These are phyloP conservation scores for Boletus rubroflammeus DNA, from an alignment of 768 basidiomycete genomes.

Conservation along the genomic window DNA sequence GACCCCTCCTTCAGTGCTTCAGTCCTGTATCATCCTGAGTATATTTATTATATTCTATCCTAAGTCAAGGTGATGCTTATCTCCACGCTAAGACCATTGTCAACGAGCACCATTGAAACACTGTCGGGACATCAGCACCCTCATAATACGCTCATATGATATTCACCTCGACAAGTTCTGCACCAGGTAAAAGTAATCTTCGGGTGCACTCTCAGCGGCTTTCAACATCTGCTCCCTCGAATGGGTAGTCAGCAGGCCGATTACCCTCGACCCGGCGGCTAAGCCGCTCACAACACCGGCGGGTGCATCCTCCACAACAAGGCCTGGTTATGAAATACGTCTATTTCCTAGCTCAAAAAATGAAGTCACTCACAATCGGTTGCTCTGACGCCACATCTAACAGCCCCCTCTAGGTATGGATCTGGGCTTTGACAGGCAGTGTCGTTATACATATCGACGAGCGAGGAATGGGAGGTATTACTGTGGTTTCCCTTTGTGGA, in stretches of 20 bases:
- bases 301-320: conserved; percentile 93
- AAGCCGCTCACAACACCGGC: conserved; percentile 77
- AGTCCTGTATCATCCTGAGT: neutral
- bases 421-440: conserved; percentile 54
- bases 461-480: conserved; percentile 26
- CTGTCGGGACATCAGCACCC: conserved; percentile 13
- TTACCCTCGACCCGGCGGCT: conserved; percentile 78
- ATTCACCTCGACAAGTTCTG: conserved; percentile 65
- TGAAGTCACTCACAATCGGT: conserved; percentile 19
- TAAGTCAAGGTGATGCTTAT: conserved; percentile 16
- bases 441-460: conserved; percentile 1
- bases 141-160: neutral
- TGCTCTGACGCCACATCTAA: conserved; percentile 60
- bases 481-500: conserved; percentile 77
- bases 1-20: neutral
- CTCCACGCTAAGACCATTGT: conserved; percentile 39
- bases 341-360: neutral
- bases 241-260: conserved; percentile 83
- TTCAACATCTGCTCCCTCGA: conserved; percentile 62
- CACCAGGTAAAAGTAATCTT: conserved; percentile 50
- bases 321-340: conserved; percentile 40
- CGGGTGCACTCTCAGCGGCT: conserved; percentile 44
- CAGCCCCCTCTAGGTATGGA: conserved; percentile 85
- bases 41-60: neutral
- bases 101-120: conserved; percentile 28